Conservation (phyloP, 73 alveolate genomes). For the Effrenium voratum region DNA sequence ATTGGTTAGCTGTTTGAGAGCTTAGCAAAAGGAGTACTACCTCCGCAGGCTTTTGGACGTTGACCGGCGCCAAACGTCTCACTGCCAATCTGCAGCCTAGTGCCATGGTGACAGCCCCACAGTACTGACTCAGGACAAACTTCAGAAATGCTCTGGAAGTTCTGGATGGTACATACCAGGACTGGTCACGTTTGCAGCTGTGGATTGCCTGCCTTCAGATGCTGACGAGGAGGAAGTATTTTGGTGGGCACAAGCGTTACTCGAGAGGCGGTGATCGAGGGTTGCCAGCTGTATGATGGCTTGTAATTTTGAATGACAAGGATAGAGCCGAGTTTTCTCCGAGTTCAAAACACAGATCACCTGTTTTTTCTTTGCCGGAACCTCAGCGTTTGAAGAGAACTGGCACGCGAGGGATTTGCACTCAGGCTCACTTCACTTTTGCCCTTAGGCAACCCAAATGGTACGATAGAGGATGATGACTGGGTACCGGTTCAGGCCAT, state of each 20-base stretch:
- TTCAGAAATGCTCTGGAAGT: conserved; percentile 53
- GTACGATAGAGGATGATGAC: conserved; percentile 35
- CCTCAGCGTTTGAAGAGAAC: background rate
- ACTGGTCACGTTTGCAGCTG: background rate
- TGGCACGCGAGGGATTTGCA: too few relatives aligned
- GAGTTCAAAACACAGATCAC: conserved; percentile 75
- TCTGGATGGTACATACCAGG: conserved; percentile 44
- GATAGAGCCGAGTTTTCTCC: conserved; percentile 78
- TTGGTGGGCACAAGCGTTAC: conserved; percentile 88
- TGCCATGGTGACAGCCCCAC: too few relatives aligned
- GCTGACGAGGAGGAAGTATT: conserved; percentile 42
- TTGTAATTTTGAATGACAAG: background rate
- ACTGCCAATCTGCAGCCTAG: too few relatives aligned
- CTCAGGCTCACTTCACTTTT: background rate
- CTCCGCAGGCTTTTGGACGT: too few relatives aligned
- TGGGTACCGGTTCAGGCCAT: conserved; percentile 45
- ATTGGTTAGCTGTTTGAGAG: too few relatives aligned
- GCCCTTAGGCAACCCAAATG: conserved; percentile 49
- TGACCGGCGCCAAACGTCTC: too few relatives aligned
- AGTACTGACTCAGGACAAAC: conserved; percentile 42
- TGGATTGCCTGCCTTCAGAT: background rate
- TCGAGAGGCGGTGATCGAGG: conserved; percentile 22
- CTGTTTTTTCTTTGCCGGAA: conserved; percentile 40
- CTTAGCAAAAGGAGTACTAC: too few relatives aligned
- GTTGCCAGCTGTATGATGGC: background rate